These are phyloP conservation scores for Fennellomyces sp. DNA, from an alignment of 371 early-diverging fungal genomes.

Conservation along the genomic window DNA sequence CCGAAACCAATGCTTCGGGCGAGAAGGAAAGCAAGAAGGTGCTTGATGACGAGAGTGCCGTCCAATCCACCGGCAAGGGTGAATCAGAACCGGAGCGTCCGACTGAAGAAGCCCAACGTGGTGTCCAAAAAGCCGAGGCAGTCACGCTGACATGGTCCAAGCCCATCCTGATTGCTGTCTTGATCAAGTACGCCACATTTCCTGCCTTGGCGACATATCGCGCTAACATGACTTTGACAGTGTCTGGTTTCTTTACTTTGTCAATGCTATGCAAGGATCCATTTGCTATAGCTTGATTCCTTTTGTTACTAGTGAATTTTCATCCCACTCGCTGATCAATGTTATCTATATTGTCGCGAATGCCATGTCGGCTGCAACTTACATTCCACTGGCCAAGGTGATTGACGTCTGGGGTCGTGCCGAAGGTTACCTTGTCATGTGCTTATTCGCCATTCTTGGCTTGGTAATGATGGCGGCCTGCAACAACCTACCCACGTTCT, in stretches of 20 bases:
- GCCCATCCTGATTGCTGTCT: slow-evolving; percentile 10
- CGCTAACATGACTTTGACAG: not conserved
- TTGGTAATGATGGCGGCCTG: slow-evolving; percentile 19
- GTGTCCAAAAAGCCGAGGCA: slow-evolving; percentile 15
- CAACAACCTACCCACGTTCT: slow-evolving; percentile 17
- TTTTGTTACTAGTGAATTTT: slow-evolving; percentile 22
- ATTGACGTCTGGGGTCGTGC: slow-evolving; percentile 23
- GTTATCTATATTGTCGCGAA: slow-evolving; percentile 23
- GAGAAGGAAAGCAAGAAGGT: slow-evolving; percentile 7
- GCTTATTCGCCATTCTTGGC: slow-evolving; percentile 18
- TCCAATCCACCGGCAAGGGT: not conserved
- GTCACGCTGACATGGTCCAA: slow-evolving; percentile 22
- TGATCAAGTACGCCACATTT: slow-evolving; percentile 14
- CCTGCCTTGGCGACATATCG: not conserved
- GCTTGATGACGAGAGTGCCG: slow-evolving; percentile 10
- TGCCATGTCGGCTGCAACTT: slow-evolving; percentile 22
- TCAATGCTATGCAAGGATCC: slow-evolving; percentile 17
- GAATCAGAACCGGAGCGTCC: slow-evolving; percentile 7
- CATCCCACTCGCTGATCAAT: slow-evolving; percentile 17
- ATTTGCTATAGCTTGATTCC: slow-evolving; percentile 20
- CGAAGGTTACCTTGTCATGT: slow-evolving; percentile 22
- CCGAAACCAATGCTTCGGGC: not conserved
- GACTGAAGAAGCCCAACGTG: slow-evolving; percentile 12
- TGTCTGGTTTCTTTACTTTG: slow-evolving; percentile 22
- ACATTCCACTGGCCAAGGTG: slow-evolving; percentile 20